A percentile compares a stretch with the other conserved stretches of the same genome.
phyloP scores from a whole-genome alignment of 2,329 filamentous ascomycete species.

The Mariannaea sp. region DNA sequence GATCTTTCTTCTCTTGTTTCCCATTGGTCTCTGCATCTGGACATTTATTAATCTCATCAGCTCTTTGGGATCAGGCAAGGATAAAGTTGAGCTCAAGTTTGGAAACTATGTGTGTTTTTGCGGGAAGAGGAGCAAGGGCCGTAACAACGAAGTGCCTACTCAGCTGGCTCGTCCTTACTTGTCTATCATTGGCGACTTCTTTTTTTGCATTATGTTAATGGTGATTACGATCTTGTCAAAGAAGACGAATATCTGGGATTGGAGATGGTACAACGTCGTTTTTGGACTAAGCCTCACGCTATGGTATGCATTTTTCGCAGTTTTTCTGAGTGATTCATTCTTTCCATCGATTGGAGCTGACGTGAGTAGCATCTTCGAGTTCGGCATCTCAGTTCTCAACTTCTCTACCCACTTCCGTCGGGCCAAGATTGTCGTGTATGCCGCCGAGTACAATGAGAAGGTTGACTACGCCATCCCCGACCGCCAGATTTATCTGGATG shows the following conservation, averaged over 20 bases:
- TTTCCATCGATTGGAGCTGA: background rate
- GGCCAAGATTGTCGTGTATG: slow-evolving; percentile 27
- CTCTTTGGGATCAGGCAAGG: slow-evolving; percentile 10
- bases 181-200: slow-evolving; percentile 26
- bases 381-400: slow-evolving; percentile 20
- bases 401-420: slow-evolving; percentile 28
- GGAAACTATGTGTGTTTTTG: slow-evolving; percentile 29
- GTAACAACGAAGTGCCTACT: background rate
- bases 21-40: slow-evolving; percentile 21
- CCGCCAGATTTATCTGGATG: slow-evolving; percentile 27
- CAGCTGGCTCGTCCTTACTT: slow-evolving; percentile 15
- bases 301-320: slow-evolving; percentile 26
- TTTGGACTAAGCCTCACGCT: slow-evolving; percentile 25
- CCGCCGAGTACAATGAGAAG: slow-evolving; percentile 21
- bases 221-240: slow-evolving; percentile 22
- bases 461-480: slow-evolving; percentile 14
- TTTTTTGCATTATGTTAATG: slow-evolving; percentile 26
- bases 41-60: slow-evolving; percentile 23
- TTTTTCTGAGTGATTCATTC: too few relatives aligned
- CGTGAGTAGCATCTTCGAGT: slow-evolving; percentile 21
- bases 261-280: background rate
- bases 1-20: slow-evolving; percentile 16
- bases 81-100: slow-evolving; percentile 32
- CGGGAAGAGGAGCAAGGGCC: slow-evolving; percentile 15
- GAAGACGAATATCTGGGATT: slow-evolving; percentile 7